Base-by-base conservation (phyloP, 805 yeast species). In the Ogataea glucozyma region DNA sequence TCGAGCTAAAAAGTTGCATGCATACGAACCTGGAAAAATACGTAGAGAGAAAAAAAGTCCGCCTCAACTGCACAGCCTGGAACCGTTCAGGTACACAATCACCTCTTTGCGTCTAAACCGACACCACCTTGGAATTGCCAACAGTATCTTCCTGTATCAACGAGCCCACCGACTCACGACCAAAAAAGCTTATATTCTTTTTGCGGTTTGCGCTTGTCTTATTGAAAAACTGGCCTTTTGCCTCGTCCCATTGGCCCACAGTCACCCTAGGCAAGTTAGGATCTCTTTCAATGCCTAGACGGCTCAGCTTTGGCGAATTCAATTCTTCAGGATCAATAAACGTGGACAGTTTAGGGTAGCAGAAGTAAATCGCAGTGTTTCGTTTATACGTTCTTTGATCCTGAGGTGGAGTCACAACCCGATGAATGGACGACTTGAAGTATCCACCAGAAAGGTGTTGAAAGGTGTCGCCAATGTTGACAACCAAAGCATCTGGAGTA, bases 361-460 rank as follows among this genome's bases (percentile, higher is more conserved):
- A 61, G 56, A 73, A 73, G 44, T 72, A 71, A 16, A 73, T 72
- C 2, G 72, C 44, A 3, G 70, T 69, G 44, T 69, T 61, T 38
- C 78, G 58, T 21, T 62, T 55, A 47, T 57, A 62, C 1, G 53
- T 44, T 17, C 47, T 48, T 49, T 74, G 79, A 36, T 71, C 73
- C 2, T 40, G 46, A 4, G 76, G 77, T 4, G 78, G 77, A 22
- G 69, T 65, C n/a, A 70, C 65, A 4, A 74, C 79, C 36, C 78
- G 52, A 41, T 74, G 79, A 33, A 73, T 60, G 7, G 74, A 65
- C 11, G 75, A 69, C 41, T 70, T 69, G 57, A 72, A 74, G 43
- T 67, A 71, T 0, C 73, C 73, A 4, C 78, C 79, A 18, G 72
- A 64, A 24, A 69, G 56, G 35, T 67, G 68, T 46, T 70, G 72